phyloP scores from a whole-genome alignment of 2,329 filamentous ascomycete species.

The Hirsutella minnesotensis region DNA sequence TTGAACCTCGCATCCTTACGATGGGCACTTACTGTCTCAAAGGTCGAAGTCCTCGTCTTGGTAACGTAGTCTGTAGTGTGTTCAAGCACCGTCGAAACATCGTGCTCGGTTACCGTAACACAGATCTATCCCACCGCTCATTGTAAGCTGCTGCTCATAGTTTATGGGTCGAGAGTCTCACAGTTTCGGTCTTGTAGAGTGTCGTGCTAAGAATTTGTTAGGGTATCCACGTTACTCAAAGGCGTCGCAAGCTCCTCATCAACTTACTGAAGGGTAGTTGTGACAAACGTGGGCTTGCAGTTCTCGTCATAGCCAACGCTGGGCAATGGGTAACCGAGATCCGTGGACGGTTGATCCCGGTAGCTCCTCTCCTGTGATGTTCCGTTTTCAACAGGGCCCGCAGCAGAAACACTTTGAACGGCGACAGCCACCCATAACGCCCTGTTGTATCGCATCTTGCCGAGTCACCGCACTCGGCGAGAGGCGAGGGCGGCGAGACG shows the following conservation, averaged over 20 bases:
- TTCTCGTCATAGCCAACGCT: neutral
- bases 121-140: constrained; percentile 3
- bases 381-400: neutral
- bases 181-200: neutral
- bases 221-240: neutral
- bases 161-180: neutral
- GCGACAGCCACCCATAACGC: neutral
- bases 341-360: neutral
- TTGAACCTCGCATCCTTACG: neutral
- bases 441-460: constrained; percentile 1
- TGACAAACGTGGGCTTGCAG: neutral
- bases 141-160: neutral
- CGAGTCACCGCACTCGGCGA: neutral
- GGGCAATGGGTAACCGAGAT: neutral
- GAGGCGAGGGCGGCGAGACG: neutral
- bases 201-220: neutral
- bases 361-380: neutral
- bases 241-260: neutral
- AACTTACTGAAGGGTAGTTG: neutral
- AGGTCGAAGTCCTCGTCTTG: constrained; percentile 7
- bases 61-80: constrained; percentile 10
- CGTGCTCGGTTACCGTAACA: constrained; percentile 7
- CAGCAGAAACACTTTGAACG: neutral
- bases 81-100: constrained; percentile 9
- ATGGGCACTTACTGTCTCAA: constrained; percentile 4